These are phyloP conservation scores for Lactarius akahatsu DNA, from an alignment of 768 basidiomycete species.

Conservation along the genomic window DNA sequence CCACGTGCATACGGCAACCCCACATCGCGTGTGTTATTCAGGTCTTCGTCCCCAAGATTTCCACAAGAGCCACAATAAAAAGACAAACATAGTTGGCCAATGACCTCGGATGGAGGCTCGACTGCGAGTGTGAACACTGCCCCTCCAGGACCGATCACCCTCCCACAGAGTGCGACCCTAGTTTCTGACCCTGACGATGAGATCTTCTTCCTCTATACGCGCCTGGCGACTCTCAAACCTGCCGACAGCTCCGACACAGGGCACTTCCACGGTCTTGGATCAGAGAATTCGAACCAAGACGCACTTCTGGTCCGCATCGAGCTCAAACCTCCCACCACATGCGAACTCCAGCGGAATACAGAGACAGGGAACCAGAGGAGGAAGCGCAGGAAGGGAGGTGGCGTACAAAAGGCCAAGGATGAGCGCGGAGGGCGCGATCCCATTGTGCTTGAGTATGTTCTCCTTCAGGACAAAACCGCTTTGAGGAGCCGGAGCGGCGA, in stretches of 20 bases:
- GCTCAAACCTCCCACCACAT: conserved; percentile 33
- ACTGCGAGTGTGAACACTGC: too few relatives aligned
- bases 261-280: conserved; percentile 60
- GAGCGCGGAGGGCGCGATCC: conserved; percentile 30
- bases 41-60: too few relatives aligned
- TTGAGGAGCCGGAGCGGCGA: conserved; percentile 73
- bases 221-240: conserved; percentile 40
- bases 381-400: neutral
- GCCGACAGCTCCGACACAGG: conserved; percentile 27
- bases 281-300: conserved; percentile 64
- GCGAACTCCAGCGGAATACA: too few relatives aligned
- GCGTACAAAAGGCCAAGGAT: neutral
- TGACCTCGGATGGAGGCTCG: too few relatives aligned
- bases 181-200: conserved; percentile 35
- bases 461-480: conserved; percentile 75
- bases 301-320: conserved; percentile 56
- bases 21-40: too few relatives aligned
- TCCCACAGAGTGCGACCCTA: conserved; percentile 33
- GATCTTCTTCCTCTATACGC: conserved; percentile 43
- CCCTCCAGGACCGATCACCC: conserved; percentile 14
- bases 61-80: too few relatives aligned
- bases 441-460: conserved; percentile 43
- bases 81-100: too few relatives aligned
- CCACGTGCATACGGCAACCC: too few relatives aligned
- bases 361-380: conserved; percentile 22